These are phyloP conservation scores for Verbena officinalis DNA, from an alignment of 257 asterid species.

Conservation along the genomic window DNA sequence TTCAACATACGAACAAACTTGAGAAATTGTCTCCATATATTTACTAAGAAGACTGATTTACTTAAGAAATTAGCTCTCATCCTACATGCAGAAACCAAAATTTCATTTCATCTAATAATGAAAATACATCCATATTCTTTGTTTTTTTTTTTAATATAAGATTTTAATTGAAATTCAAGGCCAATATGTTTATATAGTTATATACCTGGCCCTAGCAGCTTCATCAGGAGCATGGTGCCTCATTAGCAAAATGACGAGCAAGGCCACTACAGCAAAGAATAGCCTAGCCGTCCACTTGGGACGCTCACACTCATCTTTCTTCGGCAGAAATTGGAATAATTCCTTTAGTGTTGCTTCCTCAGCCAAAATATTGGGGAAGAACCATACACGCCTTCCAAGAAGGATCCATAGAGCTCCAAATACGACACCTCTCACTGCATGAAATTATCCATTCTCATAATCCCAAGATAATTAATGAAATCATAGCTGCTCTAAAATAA, in stretches of 20 bases:
- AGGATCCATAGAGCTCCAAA: slow-evolving; percentile 66
- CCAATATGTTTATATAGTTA: neutral
- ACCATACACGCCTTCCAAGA: slow-evolving; percentile 74
- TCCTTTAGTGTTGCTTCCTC: slow-evolving; percentile 86
- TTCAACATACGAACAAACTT: too few species aligned
- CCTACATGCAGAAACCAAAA: neutral
- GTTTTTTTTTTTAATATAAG: too few species aligned
- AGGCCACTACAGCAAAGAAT: slow-evolving; percentile 56
- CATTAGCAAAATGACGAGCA: slow-evolving; percentile 50
- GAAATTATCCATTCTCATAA: slow-evolving; percentile 16
- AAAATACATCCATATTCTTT: too few species aligned
- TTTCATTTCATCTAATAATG: neutral
- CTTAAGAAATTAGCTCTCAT: neutral
- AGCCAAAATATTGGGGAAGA: slow-evolving; percentile 82
- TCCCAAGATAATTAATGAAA: slow-evolving; percentile 2
- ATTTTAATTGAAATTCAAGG: too few species aligned
- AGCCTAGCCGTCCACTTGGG: slow-evolving; percentile 86
- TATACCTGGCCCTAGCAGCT: slow-evolving; percentile 84
- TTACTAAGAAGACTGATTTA: neutral
- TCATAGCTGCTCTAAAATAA: neutral
- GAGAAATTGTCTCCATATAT: too few species aligned
- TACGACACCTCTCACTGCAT: slow-evolving; percentile 64
- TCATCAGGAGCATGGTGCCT: slow-evolving; percentile 89
- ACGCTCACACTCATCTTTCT: slow-evolving; percentile 69
- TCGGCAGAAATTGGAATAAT: slow-evolving; percentile 75